These are phyloP conservation scores for Halenospora varia DNA, from an alignment of 495 filamentous ascomycete genomes.

Conservation along the genomic window DNA sequence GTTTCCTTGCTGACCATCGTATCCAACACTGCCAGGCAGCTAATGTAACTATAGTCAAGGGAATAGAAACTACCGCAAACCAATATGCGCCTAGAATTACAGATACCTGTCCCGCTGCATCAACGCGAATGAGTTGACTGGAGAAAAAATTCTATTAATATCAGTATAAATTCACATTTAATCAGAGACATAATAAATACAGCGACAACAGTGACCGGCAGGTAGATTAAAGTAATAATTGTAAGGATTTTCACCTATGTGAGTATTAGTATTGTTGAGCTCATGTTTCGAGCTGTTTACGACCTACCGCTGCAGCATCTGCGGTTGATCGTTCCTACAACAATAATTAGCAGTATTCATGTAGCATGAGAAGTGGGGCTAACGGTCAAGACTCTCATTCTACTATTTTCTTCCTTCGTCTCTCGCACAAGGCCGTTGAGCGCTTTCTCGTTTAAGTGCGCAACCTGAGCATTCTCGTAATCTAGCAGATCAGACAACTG, in stretches of 20 bases:
- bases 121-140: slow-evolving; percentile 27
- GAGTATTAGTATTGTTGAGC: neutral
- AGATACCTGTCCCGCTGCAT: slow-evolving; percentile 12
- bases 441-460: slow-evolving; percentile 18
- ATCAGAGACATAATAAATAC: slow-evolving; percentile 19
- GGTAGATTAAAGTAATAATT: slow-evolving; percentile 31
- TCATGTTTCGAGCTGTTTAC: neutral
- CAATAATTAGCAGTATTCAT: neutral
- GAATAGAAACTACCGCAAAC: slow-evolving; percentile 27
- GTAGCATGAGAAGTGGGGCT: neutral
- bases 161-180: slow-evolving; percentile 1
- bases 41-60: slow-evolving; percentile 31
- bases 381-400: slow-evolving; percentile 22
- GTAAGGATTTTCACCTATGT: slow-evolving; percentile 32
- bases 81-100: slow-evolving; percentile 23
- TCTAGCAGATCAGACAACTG: slow-evolving; percentile 26
- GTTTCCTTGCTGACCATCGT: slow-evolving; percentile 5
- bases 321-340: slow-evolving; percentile 26
- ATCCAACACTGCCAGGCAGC: slow-evolving; percentile 28
- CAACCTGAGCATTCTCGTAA: slow-evolving; percentile 11
- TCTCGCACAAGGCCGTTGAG: slow-evolving; percentile 17
- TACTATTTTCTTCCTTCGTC: slow-evolving; percentile 15
- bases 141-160: slow-evolving; percentile 34
- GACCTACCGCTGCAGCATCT: slow-evolving; percentile 28
- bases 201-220: slow-evolving; percentile 33